Base-by-base conservation (phyloP, 2,329 filamentous ascomycete species). In the Colletotrichum eremochloae region DNA sequence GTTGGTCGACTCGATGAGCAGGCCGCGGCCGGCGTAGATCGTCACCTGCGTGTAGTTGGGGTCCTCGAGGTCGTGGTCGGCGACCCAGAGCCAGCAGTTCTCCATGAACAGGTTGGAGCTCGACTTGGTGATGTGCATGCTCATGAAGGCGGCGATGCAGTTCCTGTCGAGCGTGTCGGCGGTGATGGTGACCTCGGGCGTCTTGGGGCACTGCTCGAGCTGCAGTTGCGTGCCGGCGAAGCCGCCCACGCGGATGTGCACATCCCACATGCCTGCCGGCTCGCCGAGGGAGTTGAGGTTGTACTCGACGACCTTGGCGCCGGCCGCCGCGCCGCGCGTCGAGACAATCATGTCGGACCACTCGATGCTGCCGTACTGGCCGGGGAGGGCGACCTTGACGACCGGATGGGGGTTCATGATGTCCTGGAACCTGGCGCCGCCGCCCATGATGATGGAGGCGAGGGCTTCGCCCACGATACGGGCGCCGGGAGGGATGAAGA, bases 161-260 rank as follows among this genome's bases (percentile, higher is more conserved):
- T 80, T 77, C 24, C 76, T 55, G 66, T 75, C 78, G 14, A 73
- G n/a, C 1, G 44, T 52, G 7, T 48, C 36, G 11, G 65, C 66
- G 2, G 69, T 65, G 3, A 72, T 33, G 44, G 64, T 62, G 1
- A 42, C 56, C 72, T 77, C 66, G 63, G 84, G 72, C 53, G 82
- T 75, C 79, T 91, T 91, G 71, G 85, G 80, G 80, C 91, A 93
- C 63, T 85, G 87, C 76, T 87, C 85, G 64, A 89, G 87, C 79
- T 93, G 90, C 9, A 94, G 86, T 52, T 91, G 84, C 20, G 92
- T 93, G 46, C 93, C 93, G 1, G 90, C 88, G 63, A 89, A 90
- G 3, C 93, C 93, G 74, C 92, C 93, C 63, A 95, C 87, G 75
- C 93, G 91, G 78, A 93, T 89, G 81, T 96, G 93, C 14, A 92